Percentiles rank a stretch among this genome's conserved stretches.
Evolutionary conservation across 768 basidiomycete genomes (phyloP).

Genomic region (Termitomyces sp.): DNA sequence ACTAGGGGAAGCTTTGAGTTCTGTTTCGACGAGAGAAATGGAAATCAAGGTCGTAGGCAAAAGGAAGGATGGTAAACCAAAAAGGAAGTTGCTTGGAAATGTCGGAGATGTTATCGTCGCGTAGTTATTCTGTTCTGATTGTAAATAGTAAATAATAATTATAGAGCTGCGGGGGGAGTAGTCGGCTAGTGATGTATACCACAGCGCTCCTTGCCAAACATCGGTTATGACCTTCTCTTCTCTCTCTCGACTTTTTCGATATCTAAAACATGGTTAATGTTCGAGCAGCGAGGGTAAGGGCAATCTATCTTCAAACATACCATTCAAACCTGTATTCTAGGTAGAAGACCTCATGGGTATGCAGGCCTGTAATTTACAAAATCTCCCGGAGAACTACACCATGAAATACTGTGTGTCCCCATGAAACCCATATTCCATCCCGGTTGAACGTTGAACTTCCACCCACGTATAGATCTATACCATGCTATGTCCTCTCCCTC

Average conservation of each 20-base stretch:
- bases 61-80: constrained; percentile 42
- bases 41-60: constrained; percentile 36
- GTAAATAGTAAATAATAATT: neutral
- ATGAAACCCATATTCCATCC: neutral
- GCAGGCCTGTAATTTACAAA: constrained; percentile 95
- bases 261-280: constrained; percentile 36
- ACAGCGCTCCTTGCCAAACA: constrained; percentile 1
- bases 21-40: constrained; percentile 29
- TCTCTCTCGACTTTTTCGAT: neutral
- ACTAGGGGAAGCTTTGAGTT: constrained; percentile 29
- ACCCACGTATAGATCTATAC: constrained; percentile 68
- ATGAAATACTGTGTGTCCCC: constrained; percentile 66
- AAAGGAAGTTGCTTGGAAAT: constrained; percentile 37
- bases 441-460: constrained; percentile 21
- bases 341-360: constrained; percentile 88
- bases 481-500: constrained; percentile 95
- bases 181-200: neutral
- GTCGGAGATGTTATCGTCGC: constrained; percentile 41
- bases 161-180: too few relatives aligned
- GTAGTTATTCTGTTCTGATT: constrained; percentile 12
- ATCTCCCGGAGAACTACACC: constrained; percentile 92
- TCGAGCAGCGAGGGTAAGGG: constrained; percentile 35
- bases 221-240: neutral
- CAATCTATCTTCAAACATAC: neutral
- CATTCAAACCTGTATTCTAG: constrained; percentile 30